Evolutionary conservation across 768 basidiomycete species (phyloP).

Genomic region (Mycena sanguinolenta): DNA sequence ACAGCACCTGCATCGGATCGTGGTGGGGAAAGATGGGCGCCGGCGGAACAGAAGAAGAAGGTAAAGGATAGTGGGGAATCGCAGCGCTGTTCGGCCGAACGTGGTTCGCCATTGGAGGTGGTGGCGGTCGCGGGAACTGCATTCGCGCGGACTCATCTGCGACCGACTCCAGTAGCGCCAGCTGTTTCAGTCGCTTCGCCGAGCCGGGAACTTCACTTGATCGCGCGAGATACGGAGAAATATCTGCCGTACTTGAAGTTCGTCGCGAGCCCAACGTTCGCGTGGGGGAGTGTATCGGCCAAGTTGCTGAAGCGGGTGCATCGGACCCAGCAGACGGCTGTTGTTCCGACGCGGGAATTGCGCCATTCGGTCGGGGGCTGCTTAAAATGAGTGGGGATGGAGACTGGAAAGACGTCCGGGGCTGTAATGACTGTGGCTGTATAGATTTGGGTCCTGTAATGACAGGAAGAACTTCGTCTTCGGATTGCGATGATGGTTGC

Average conservation of each 20-base stretch:
- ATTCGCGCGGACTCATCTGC: slow-evolving; percentile 80
- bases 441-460: slow-evolving; percentile 16
- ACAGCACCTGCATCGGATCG: slow-evolving; percentile 37
- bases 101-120: slow-evolving; percentile 7
- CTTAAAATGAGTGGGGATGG: slow-evolving; percentile 37
- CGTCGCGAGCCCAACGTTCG: slow-evolving; percentile 50
- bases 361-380: slow-evolving; percentile 29
- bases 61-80: slow-evolving; percentile 30
- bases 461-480: slow-evolving; percentile 29
- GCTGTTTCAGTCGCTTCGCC: slow-evolving; percentile 75
- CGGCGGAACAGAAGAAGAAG: slow-evolving; percentile 37
- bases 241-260: slow-evolving; percentile 69
- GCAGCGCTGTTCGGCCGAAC: slow-evolving; percentile 9
- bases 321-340: slow-evolving; percentile 30
- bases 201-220: slow-evolving; percentile 67
- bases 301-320: slow-evolving; percentile 26
- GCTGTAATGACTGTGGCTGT: slow-evolving; percentile 28
- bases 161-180: slow-evolving; percentile 78
- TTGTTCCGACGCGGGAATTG: slow-evolving; percentile 16
- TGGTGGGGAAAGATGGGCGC: slow-evolving; percentile 28
- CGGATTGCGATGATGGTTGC: slow-evolving; percentile 27
- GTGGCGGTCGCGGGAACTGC: slow-evolving; percentile 40
- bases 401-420: slow-evolving; percentile 31
- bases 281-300: slow-evolving; percentile 39
- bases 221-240: slow-evolving; percentile 77